phyloP scores from a whole-genome alignment of 345 rosid species.

The Hibiscus mutabilis region DNA sequence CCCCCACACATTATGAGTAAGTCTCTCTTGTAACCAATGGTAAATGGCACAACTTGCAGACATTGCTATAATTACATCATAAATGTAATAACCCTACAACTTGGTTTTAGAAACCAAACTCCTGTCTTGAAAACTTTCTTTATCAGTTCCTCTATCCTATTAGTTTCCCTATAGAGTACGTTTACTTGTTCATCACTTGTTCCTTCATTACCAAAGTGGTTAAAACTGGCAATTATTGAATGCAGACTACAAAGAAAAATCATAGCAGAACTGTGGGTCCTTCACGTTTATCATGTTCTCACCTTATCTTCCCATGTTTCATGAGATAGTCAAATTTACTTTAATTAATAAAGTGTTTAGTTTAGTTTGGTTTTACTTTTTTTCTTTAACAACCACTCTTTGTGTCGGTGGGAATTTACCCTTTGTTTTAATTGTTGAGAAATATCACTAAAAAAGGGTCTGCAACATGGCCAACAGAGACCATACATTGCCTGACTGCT shows the following conservation, averaged over 20 bases:
- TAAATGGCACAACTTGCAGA: background rate
- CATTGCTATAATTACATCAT: background rate
- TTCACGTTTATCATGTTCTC: background rate
- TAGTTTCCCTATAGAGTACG: no score
- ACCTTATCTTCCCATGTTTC: background rate
- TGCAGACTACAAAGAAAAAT: background rate
- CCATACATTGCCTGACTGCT: background rate
- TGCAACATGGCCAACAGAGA: background rate
- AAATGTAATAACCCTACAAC: background rate
- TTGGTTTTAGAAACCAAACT: background rate
- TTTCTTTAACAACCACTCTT: background rate
- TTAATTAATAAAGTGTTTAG: background rate
- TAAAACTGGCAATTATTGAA: background rate
- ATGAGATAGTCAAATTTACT: background rate
- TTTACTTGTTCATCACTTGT: no score
- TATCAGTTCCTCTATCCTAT: background rate
- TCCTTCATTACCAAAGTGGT: background rate
- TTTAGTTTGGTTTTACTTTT: background rate
- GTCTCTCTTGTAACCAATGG: constrained; percentile 7
- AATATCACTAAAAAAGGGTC: background rate
- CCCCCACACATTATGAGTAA: constrained; percentile 91
- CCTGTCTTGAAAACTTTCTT: background rate
- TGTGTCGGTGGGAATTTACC: constrained; percentile 15
- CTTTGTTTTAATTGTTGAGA: background rate
- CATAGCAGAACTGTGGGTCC: no score